phyloP scores from a whole-genome alignment of 225 moss, liverwort and hornwort species.

The Ulota crispa region DNA sequence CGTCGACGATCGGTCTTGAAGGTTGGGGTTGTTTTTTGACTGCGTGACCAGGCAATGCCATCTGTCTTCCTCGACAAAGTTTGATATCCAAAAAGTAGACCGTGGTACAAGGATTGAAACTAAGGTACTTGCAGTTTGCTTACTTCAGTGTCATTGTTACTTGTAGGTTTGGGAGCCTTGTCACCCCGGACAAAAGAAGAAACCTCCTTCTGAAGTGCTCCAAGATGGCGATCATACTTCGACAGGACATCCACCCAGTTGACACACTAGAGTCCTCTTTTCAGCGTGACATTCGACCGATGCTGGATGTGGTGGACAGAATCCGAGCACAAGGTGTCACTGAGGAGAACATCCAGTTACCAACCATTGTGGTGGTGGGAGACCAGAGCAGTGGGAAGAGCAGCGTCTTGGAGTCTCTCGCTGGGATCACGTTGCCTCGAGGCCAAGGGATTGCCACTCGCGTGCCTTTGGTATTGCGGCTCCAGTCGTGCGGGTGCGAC shows the following conservation, averaged over 20 bases:
- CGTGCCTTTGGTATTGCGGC: constrained; percentile 23
- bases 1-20: not conserved
- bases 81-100: not conserved
- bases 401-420: constrained; percentile 21
- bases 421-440: constrained; percentile 13
- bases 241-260: not conserved
- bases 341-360: constrained; percentile 27
- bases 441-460: constrained; percentile 35
- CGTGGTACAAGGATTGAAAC: not conserved
- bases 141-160: not conserved
- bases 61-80: not conserved
- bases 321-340: constrained; percentile 26
- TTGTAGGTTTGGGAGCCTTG: too few species aligned
- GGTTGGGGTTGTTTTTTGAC: not conserved
- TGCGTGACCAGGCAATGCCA: not conserved
- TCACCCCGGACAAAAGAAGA: not conserved
- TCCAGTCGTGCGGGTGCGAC: not conserved
- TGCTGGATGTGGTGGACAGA: constrained; percentile 28
- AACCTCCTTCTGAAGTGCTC: not conserved
- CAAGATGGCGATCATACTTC: not conserved
- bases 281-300: constrained; percentile 13
- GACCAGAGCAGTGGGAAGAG: constrained; percentile 42
- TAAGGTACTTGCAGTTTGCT: not conserved
- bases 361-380: constrained; percentile 25
- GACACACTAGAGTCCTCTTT: constrained; percentile 7